Evolutionary conservation across 176 grass and related monocot genomes (phyloP).

Genomic region (Dactylis glomerata): DNA sequence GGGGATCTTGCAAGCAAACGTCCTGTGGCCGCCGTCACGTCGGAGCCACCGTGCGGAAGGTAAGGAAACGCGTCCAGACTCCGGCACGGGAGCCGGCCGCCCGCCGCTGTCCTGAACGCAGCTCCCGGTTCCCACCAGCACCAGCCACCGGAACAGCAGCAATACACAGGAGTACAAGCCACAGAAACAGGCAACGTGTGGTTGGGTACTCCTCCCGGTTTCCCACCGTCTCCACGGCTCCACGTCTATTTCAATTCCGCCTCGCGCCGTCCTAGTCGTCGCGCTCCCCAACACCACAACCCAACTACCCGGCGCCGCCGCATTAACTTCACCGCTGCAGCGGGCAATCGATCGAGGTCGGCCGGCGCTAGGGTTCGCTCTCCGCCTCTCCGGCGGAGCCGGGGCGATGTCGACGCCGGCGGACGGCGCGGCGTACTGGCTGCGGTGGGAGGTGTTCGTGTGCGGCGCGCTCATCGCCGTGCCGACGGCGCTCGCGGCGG

Average conservation of each 20-base stretch:
- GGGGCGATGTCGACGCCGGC: conserved; percentile 18
- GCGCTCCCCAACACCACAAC: background rate
- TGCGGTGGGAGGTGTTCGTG: conserved; percentile 57
- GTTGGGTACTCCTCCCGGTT: background rate
- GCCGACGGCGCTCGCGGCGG: conserved; percentile 30
- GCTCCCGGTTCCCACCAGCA: background rate
- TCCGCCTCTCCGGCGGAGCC: background rate
- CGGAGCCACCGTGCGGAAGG: background rate
- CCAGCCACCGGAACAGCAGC: background rate
- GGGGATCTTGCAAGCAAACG: background rate
- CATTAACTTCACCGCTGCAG: background rate
- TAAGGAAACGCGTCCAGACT: background rate
- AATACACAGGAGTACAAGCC: background rate
- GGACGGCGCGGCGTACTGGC: conserved; percentile 51
- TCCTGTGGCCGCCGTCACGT: background rate
- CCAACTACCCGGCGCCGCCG: background rate
- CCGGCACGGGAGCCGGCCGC: background rate
- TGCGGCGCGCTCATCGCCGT: conserved; percentile 48
- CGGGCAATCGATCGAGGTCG: background rate
- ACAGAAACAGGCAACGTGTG: background rate
- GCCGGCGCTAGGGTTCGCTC: background rate
- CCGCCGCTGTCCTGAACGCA: background rate
- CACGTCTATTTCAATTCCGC: conserved; percentile 15
- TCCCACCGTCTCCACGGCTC: background rate
- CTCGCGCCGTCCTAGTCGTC: conserved; percentile 1